Conservation (phyloP, 768 basidiomycete species). For the Rhizopogon vulgaris region DNA sequence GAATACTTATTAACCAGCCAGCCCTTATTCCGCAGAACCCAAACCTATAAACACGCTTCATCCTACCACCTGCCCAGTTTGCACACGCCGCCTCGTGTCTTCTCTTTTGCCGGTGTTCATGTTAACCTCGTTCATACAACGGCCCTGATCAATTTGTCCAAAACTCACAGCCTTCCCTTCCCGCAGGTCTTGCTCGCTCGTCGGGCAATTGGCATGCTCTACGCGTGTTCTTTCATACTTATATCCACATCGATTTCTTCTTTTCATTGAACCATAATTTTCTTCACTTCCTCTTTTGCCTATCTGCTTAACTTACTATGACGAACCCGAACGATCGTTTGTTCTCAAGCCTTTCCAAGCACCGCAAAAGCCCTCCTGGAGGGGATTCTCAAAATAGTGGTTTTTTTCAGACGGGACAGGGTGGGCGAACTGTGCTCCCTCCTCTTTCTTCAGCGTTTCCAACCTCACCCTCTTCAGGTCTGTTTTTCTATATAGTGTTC, state of each 20-base stretch:
- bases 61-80: conserved; percentile 28
- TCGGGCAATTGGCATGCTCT: conserved; percentile 39
- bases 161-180: conserved; percentile 31
- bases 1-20: conserved; percentile 25
- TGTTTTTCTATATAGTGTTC: conserved; percentile 56
- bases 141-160: conserved; percentile 35
- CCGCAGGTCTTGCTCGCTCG: conserved; percentile 26
- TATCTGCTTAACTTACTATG: conserved; percentile 56
- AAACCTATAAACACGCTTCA: conserved; percentile 25
- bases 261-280: conserved; percentile 38
- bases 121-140: conserved; percentile 40
- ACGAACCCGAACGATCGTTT: conserved; percentile 69
- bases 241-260: conserved; percentile 51
- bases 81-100: conserved; percentile 44
- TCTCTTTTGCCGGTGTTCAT: conserved; percentile 37
- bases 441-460: conserved; percentile 80
- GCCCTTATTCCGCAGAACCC: conserved; percentile 21
- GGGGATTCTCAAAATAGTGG: conserved; percentile 52
- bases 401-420: conserved; percentile 77
- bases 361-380: conserved; percentile 60
- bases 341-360: conserved; percentile 57
- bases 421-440: conserved; percentile 87
- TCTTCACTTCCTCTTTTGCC: conserved; percentile 47
- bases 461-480: conserved; percentile 89
- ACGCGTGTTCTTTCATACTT: conserved; percentile 37